Conservation (phyloP, 2,329 filamentous ascomycete species). For the Claviceps monticola region DNA sequence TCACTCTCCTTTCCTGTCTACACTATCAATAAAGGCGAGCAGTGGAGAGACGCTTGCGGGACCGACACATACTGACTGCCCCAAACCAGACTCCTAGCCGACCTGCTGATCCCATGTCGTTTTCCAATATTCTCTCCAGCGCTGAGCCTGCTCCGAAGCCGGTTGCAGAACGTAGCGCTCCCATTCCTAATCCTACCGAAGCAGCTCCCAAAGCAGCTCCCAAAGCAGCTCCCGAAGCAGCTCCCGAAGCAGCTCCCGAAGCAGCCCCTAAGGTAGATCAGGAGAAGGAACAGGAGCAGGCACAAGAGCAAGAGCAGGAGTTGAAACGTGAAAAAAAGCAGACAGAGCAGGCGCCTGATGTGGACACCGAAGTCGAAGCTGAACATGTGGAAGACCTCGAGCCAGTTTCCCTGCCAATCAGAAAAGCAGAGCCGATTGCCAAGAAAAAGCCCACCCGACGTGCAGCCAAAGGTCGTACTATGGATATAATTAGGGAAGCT, state of each 20-base stretch:
- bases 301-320: constrained; percentile 4
- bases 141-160: constrained; percentile 50
- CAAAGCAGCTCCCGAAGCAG: constrained; percentile 10
- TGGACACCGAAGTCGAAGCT: constrained; percentile 18
- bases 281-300: background rate
- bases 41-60: no score
- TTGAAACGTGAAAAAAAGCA: no score
- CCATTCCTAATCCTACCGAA: constrained; percentile 21
- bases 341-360: constrained; percentile 5
- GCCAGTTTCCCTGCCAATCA: constrained; percentile 14
- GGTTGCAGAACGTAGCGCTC: constrained; percentile 28
- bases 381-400: constrained; percentile 20
- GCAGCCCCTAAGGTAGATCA: constrained; percentile 6
- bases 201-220: constrained; percentile 8
- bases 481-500: constrained; percentile 35
- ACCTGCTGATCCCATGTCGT: constrained; percentile 80
- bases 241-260: constrained; percentile 11
- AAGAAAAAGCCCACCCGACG: constrained; percentile 21
- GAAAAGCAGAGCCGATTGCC: constrained; percentile 13
- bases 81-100: constrained; percentile 51
- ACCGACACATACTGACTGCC: background rate
- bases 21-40: no score
- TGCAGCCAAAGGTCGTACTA: constrained; percentile 35
- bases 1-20: no score
- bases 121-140: constrained; percentile 84